Evolutionary conservation across 176 grass and related monocot genomes (phyloP).

Genomic region (Urochloa ruziziensis): DNA sequence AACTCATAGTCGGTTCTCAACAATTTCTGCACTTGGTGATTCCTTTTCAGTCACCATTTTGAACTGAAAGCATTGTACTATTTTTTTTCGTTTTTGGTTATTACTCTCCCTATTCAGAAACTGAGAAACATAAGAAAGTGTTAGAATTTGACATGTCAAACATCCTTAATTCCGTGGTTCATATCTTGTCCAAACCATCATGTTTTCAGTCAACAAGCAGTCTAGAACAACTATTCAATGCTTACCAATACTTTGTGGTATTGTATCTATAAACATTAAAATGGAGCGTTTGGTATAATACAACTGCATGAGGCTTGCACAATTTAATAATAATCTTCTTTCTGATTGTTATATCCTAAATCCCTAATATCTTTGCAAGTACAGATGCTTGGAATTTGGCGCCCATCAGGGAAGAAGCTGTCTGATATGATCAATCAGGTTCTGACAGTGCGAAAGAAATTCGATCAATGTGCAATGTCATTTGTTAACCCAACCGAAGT

Average conservation of each 20-base stretch:
- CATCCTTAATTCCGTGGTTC: not conserved
- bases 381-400: slow-evolving; percentile 64
- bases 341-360: not conserved
- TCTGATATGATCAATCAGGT: slow-evolving; percentile 45
- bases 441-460: slow-evolving; percentile 33
- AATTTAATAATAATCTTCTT: too few species aligned
- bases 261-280: too few species aligned
- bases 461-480: slow-evolving; percentile 48
- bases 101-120: not conserved
- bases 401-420: slow-evolving; percentile 29
- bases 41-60: not conserved
- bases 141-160: not conserved
- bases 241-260: not conserved
- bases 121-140: not conserved
- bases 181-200: not conserved
- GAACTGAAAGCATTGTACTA: not conserved
- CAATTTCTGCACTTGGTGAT: not conserved
- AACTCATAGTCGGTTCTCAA: not conserved
- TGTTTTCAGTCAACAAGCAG: not conserved
- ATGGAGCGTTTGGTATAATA: not conserved
- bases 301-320: not conserved
- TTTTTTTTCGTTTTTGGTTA: too few species aligned
- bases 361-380: not conserved
- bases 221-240: not conserved
- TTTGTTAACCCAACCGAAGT: slow-evolving; percentile 38